Percentiles rank a stretch among this genome's conserved stretches.
These are phyloP conservation scores for Lipomyces sp. DNA, from an alignment of 805 yeast species.

Conservation along the genomic window DNA sequence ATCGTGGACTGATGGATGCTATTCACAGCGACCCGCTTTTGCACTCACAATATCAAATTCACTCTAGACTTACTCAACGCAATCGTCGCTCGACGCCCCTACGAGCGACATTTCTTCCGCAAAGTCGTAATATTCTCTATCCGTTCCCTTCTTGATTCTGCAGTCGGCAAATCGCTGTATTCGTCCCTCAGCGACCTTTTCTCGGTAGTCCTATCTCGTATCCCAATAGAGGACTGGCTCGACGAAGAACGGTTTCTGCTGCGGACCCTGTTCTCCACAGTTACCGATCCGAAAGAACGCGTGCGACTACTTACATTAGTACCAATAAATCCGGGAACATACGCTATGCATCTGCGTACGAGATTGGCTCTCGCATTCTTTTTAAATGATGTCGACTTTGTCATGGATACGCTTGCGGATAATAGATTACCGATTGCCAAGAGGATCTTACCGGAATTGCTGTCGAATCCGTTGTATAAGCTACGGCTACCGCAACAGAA, in stretches of 20 bases:
- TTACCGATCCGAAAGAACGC: conserved; percentile 14
- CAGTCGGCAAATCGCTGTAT: neutral
- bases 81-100: conserved; percentile 4
- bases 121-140: conserved; percentile 10
- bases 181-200: conserved; percentile 9
- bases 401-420: conserved; percentile 7
- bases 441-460: conserved; percentile 27
- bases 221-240: conserved; percentile 18
- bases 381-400: conserved; percentile 17
- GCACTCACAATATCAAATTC: conserved; percentile 3
- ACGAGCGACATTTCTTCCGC: conserved; percentile 4
- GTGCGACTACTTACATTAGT: conserved; percentile 9
- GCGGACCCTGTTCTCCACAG: conserved; percentile 8
- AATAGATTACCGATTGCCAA: conserved; percentile 32
- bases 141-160: conserved; percentile 22
- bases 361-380: conserved; percentile 28
- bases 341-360: conserved; percentile 19
- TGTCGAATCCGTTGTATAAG: conserved; percentile 23
- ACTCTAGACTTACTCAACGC: conserved; percentile 7
- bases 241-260: conserved; percentile 3
- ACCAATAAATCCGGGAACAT: conserved; percentile 24
- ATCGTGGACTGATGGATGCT: neutral
- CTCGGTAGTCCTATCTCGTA: conserved; percentile 3
- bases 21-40: conserved; percentile 2
- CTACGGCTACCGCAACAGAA: neutral